These are phyloP conservation scores for Albifimbria verrucaria DNA, from an alignment of 2,329 filamentous ascomycete genomes.

Conservation along the genomic window DNA sequence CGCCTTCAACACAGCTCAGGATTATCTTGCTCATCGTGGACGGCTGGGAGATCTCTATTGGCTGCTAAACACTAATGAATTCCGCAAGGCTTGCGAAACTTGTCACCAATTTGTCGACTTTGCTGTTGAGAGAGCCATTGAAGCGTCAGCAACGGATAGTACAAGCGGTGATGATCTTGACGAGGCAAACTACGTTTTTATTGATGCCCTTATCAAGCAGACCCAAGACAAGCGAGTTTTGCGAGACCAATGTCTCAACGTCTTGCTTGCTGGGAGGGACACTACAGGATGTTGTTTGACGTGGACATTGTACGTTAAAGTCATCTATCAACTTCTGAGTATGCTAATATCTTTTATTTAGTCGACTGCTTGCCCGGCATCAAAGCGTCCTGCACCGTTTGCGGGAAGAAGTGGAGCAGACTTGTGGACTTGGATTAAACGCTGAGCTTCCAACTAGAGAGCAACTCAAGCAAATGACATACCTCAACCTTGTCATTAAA, in stretches of 20 bases:
- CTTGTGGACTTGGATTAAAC: constrained; percentile 5
- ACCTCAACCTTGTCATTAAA: constrained; percentile 18
- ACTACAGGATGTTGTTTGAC: constrained; percentile 17
- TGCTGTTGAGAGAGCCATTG: constrained; percentile 1
- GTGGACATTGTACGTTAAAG: constrained; percentile 14
- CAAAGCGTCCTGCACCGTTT: constrained; percentile 10
- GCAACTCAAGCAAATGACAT: constrained; percentile 16
- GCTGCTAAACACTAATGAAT: constrained; percentile 3
- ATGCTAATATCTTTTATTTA: background rate
- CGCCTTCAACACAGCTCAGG: constrained; percentile 8
- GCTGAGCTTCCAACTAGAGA: constrained; percentile 1
- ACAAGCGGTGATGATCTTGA: background rate
- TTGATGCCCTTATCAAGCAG: constrained; percentile 11
- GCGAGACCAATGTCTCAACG: constrained; percentile 12
- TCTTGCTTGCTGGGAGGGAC: constrained; percentile 18
- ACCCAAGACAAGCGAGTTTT: constrained; percentile 9
- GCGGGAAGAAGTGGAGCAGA: constrained; percentile 7
- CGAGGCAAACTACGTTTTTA: constrained; percentile 8
- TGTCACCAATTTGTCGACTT: constrained; percentile 6
- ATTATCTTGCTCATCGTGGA: constrained; percentile 6
- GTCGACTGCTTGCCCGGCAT: constrained; percentile 9
- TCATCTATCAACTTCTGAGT: background rate
- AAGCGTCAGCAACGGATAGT: background rate
- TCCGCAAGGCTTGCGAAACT: constrained; percentile 6
- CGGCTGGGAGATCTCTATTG: constrained; percentile 9